A percentile compares a stretch with the other conserved stretches of the same genome.
Conservation (phyloP, 75 land plant species). For the Selaginella tamariscina region DNA sequence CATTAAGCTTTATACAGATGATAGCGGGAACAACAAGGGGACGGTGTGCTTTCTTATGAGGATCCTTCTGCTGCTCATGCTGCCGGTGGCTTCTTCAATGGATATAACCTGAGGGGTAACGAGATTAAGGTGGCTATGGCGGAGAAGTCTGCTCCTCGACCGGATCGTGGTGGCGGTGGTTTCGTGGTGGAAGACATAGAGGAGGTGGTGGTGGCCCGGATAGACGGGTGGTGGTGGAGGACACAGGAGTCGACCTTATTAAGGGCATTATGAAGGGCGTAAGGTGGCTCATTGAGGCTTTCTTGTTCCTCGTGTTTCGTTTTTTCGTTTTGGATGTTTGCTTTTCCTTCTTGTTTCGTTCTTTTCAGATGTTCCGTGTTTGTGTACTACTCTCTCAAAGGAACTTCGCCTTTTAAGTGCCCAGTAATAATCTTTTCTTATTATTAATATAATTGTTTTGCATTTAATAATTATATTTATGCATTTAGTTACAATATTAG, state of each 20-base stretch:
- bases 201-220: not conserved
- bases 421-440: no score
- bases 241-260: not conserved
- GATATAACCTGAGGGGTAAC: not conserved
- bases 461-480: no score
- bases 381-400: no score
- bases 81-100: constrained; percentile 83
- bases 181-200: not conserved
- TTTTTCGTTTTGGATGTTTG: not conserved
- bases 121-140: constrained; percentile 6
- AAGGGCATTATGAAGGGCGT: not conserved
- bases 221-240: not conserved
- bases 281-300: no score
- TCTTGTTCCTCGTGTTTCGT: not conserved
- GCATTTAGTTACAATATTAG: no score
- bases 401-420: no score
- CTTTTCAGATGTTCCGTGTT: not conserved
- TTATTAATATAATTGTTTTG: no score
- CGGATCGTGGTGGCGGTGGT: not conserved
- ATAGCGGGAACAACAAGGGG: constrained; percentile 83
- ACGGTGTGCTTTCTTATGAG: constrained; percentile 76
- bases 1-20: constrained; percentile 92
- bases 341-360: not conserved
- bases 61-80: constrained; percentile 98
- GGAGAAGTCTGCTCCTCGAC: constrained; percentile 1